Base-by-base conservation (phyloP, 768 basidiomycete species). In the Russula ochroleuca region DNA sequence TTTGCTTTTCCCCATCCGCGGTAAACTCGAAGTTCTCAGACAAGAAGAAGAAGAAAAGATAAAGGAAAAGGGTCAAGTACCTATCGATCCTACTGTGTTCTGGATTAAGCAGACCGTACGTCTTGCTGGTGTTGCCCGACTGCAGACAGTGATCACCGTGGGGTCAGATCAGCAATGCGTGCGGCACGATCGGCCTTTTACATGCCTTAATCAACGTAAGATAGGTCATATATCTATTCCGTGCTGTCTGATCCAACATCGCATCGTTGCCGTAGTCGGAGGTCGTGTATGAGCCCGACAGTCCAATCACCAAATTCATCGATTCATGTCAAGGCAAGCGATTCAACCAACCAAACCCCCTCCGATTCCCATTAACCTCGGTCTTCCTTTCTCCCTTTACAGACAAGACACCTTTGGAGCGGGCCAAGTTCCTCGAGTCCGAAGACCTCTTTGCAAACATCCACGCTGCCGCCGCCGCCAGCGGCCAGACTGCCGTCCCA, bases 81-180 rank as follows among this genome's bases (percentile, higher is more conserved):
- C 75, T 0, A 70, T 90, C 5, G 85, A 91, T 68, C 80, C 83
- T 6, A 84, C 83, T 0, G 75, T 96, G 5, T 77, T 94, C 68
- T 97, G 85, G 82, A 92, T 96, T 77, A 93, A 92, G 73, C 94
- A 97, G 73, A 96, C 90, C 57, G 93, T 92, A 61, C 37, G 81
- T 71, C 35, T 50, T 2, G 15, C 51, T 38, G 3, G 15, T 37
- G 19, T 19, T 23, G 11, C 21, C 13, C 52, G 17, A 23, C 5
- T 25, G 13, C 51, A n/a, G 21, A 62, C 49, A 38, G 4, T 38
- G 15, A 17, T 28, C 8, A n/a, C 11, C 23, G 9, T 8, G 21
- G 33, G n/a, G 2, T 23, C 49, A 74, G 73, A 75, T 76, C 57
- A 64, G 68, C 8, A 75, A 74, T 53, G 74, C 75, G 0, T 74